A percentile compares a stretch with the other conserved stretches of the same genome.
Evolutionary conservation across 1,139 yeast genomes (phyloP).

Genomic region (Taiozyma sp.): DNA sequence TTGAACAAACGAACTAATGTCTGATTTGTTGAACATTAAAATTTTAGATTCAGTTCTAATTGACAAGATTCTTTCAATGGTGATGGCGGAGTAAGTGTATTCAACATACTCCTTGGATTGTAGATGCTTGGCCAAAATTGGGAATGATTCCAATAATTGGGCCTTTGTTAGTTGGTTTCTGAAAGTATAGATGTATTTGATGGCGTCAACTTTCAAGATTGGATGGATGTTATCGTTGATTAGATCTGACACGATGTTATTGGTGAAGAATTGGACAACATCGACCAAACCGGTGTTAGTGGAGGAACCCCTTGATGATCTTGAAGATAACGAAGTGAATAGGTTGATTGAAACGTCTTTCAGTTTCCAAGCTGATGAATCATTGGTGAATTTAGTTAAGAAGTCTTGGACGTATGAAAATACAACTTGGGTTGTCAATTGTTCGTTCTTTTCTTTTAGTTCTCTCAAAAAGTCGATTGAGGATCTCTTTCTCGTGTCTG

Average conservation of each 20-base stretch:
- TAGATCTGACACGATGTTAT: constrained; percentile 79
- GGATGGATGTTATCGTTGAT: constrained; percentile 51
- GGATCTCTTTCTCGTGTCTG: constrained; percentile 87
- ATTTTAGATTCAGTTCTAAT: constrained; percentile 54
- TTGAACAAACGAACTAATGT: constrained; percentile 54
- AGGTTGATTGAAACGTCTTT: constrained; percentile 87
- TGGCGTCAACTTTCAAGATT: constrained; percentile 86
- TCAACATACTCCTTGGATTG: constrained; percentile 67
- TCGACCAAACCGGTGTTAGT: constrained; percentile 84
- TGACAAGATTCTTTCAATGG: constrained; percentile 83
- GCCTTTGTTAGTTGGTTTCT: constrained; percentile 89
- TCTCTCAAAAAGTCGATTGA: constrained; percentile 90
- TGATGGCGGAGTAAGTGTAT: constrained; percentile 89
- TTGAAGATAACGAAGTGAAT: constrained; percentile 86
- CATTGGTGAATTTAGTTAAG: constrained; percentile 43
- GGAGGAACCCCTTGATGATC: constrained; percentile 86
- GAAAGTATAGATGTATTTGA: constrained; percentile 83
- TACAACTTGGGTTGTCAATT: constrained; percentile 68
- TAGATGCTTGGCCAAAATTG: constrained; percentile 71
- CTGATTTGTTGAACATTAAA: constrained; percentile 65
- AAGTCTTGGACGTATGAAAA: constrained; percentile 73
- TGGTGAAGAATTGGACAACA: constrained; percentile 79
- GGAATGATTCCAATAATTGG: constrained; percentile 75
- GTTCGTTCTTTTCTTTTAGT: constrained; percentile 75
- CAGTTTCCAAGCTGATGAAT: constrained; percentile 63